Base-by-base conservation (phyloP, 1,284 basidiomycete species). In the Ceratobasidium sp. region DNA sequence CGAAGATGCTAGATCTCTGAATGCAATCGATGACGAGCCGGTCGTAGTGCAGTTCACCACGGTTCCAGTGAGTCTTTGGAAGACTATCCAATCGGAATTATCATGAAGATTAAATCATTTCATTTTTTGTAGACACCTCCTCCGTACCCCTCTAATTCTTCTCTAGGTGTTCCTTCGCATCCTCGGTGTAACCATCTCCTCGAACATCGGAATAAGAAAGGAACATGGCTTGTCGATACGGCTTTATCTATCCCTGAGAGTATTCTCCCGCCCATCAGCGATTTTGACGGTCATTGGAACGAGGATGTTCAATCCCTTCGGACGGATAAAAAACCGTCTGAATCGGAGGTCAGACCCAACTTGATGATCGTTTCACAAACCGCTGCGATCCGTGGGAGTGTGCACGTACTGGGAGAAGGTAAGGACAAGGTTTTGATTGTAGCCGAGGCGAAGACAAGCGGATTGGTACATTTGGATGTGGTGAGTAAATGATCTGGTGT, bases 201-300 rank as follows among this genome's bases (percentile, higher is more conserved):
- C 23, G 50, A 67, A 16, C 36, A 36, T 21, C 50, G 52, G 3
- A 30, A 23, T 3, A n/a, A 32, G 12, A 65, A 36, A 18, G 62
- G 62, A 3, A 41, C 48, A 28, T 65, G 62, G 62, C 62, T 53
- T 9, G 48, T 65, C 3, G 62, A 65, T 32, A 65, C 62, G n/a
- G 14, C 62, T n/a, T 30, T 65, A 1, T 18, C 30, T 4, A 41
- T 65, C 3, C 62, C 62, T 2, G 62, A 65, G 34, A 23, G n/a
- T 9, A n/a, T 65, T n/a, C 62, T 53, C 4, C 34, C 50, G 1
- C 23, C 23, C 14, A 48, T 48, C 45, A n/a, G 14, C 26, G 48
- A 65, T 23, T 50, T 48, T 30, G 45, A 65, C 21, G 62, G 62
- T 1, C 9, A n/a, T n/a, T 65, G 62, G 62, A 65, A 65, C 32